These are phyloP conservation scores for Trichosporon asahii DNA, from an alignment of 1,284 basidiomycete species.

Conservation along the genomic window DNA sequence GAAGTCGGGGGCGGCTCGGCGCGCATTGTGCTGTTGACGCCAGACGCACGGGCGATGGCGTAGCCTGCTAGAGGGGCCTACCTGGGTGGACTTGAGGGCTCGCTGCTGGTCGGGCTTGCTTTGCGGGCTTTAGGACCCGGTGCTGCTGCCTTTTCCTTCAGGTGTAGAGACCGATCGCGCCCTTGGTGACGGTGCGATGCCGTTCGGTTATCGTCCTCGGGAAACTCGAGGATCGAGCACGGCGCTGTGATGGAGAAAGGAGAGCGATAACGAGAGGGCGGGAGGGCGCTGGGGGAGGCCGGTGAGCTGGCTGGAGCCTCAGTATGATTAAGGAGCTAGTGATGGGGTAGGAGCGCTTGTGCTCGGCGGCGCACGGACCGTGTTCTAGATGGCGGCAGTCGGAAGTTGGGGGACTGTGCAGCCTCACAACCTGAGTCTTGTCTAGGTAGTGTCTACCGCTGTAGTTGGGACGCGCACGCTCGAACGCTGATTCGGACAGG, in stretches of 20 bases:
- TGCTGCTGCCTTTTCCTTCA: background rate
- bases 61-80: background rate
- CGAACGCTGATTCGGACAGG: background rate
- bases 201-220: background rate
- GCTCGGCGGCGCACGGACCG: constrained; percentile 7
- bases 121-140: background rate
- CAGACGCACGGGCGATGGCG: constrained; percentile 8
- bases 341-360: background rate
- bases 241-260: background rate
- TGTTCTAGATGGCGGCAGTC: background rate
- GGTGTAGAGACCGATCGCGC: background rate
- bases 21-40: constrained; percentile 10
- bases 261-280: background rate
- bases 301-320: background rate
- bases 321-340: background rate
- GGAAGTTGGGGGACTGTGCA: background rate
- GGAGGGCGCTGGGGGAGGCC: background rate
- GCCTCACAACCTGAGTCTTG: background rate
- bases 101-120: background rate
- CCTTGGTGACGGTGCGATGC: background rate
- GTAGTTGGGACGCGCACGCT: background rate
- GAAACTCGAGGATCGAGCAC: background rate
- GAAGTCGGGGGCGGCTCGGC: background rate
- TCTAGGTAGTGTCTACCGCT: background rate
- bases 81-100: background rate